Evolutionary conservation across 768 basidiomycete species (phyloP).

Genomic region (Obba rivulosa): DNA sequence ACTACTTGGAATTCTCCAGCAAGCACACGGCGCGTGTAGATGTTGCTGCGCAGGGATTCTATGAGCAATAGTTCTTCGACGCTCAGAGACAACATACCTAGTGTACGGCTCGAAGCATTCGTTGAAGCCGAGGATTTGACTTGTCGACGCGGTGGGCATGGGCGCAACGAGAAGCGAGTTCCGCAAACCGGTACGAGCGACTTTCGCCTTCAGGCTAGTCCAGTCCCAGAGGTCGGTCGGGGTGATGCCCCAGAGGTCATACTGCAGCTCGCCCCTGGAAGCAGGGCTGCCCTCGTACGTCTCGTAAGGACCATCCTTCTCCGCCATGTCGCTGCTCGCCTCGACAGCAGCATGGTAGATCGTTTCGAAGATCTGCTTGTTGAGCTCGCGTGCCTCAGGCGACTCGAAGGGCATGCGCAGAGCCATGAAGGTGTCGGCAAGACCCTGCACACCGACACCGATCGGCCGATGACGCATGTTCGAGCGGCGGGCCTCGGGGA

Average conservation of each 20-base stretch:
- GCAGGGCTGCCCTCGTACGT: conserved; percentile 92
- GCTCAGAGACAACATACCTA: conserved; percentile 41
- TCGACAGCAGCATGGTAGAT: conserved; percentile 96
- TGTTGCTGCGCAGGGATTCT: conserved; percentile 58
- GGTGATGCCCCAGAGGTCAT: conserved; percentile 91
- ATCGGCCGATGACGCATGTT: conserved; percentile 98
- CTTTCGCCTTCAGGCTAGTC: conserved; percentile 79
- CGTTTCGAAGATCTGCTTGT: conserved; percentile 96
- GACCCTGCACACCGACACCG: conserved; percentile 95
- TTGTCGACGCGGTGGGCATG: conserved; percentile 99
- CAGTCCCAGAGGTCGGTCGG: conserved; percentile 93
- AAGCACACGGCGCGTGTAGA: conserved; percentile 98
- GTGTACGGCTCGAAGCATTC: conserved; percentile 99
- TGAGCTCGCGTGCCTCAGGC: conserved; percentile 77
- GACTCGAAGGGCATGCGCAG: conserved; percentile 96
- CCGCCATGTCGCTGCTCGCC: conserved; percentile 84
- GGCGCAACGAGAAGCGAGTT: conserved; percentile 91
- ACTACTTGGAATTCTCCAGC: conserved; percentile 99
- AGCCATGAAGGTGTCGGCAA: conserved; percentile 98
- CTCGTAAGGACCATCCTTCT: conserved; percentile 76
- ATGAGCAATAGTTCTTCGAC: neutral
- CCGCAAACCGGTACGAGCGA: conserved; percentile 72
- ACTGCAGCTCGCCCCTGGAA: conserved; percentile 82
- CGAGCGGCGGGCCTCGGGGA: conserved; percentile 83
- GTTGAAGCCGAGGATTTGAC: conserved; percentile 96